A percentile compares a stretch with the other conserved stretches of the same genome.
These are phyloP conservation scores for Adansonia grandidieri DNA, from an alignment of 441 rosid species.

Conservation along the genomic window DNA sequence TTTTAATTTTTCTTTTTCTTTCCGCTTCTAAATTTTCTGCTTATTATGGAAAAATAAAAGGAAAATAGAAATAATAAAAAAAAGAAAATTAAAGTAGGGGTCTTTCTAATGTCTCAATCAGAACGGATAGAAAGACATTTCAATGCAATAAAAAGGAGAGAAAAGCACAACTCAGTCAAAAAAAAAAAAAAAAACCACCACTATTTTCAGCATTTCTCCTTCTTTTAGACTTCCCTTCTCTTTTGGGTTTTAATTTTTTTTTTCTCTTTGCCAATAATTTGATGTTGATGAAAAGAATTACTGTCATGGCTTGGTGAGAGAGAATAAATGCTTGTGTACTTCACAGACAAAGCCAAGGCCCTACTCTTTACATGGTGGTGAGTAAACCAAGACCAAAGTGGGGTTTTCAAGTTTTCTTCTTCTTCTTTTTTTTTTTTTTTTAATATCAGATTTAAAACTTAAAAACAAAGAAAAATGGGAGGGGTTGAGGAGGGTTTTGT, in stretches of 20 bases:
- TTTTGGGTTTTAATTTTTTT: not conserved
- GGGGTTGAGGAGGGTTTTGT: not conserved
- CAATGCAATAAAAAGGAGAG: slow-evolving; percentile 11
- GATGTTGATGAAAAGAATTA: slow-evolving; percentile 26
- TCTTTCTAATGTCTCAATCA: slow-evolving; percentile 23
- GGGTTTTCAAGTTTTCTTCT: slow-evolving; percentile 10
- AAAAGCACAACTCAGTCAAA: slow-evolving; percentile 31
- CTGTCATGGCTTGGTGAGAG: slow-evolving; percentile 56
- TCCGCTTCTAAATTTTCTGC: not conserved
- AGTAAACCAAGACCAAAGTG: slow-evolving; percentile 32
- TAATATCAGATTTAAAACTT: slow-evolving; percentile 18
- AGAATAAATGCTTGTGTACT: slow-evolving; percentile 62
- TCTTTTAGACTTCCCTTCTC: not conserved
- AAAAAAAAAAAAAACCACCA: not conserved
- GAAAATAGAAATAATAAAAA: not conserved
- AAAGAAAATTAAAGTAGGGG: not conserved
- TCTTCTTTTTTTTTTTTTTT: not conserved
- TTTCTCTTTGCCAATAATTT: slow-evolving; percentile 26
- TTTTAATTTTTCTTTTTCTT: not conserved
- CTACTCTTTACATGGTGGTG: slow-evolving; percentile 33
- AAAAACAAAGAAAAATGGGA: slow-evolving; percentile 31
- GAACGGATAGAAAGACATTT: slow-evolving; percentile 37
- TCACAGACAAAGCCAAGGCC: slow-evolving; percentile 43
- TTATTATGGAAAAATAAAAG: not conserved
- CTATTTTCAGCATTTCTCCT: not conserved